Base-by-base conservation (phyloP, 192 early-diverging fungal species). In the Backusella circina region DNA sequence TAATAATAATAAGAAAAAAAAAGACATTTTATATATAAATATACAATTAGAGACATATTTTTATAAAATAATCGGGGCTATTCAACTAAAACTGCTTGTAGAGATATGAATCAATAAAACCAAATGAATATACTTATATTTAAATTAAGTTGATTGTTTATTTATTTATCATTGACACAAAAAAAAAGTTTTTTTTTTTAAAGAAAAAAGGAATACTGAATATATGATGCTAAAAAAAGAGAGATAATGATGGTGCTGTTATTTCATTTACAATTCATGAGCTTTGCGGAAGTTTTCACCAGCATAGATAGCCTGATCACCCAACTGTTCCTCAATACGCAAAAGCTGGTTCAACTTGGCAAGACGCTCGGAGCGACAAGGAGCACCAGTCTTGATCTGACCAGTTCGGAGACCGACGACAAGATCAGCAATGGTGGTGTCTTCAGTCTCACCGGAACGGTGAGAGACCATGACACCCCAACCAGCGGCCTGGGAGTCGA, bases 401-500 rank as follows among this genome's bases (percentile, higher is more conserved):
- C 93, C 93, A 67, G 92, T 91, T 72, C 94, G 92, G 74, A 99
- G 90, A 86, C 95, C 98, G 36, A 99, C 98, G 51, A 96, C 97
- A 44, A 99, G 92, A 75, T 98, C 96, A 54, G 98, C 96, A 83
- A 98, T 98, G 84, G 93, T 91, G 75, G 91, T 93, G 88, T 98
- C 97, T 87, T 99, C 98, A 75, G 97, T 98, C 87, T 99, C 96
- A 73, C 97, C 97, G 23, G 97, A 98, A 78, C 97, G 94, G 91
- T 99, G 97, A 77, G 96, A 97, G 74, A 97, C 96, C 97, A 99
- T 99, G 85, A 98, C 96, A 79, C 97, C 97, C 97, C 97, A 99
- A 72, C 97, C 97, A 75, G 91, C 95, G 57, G 81, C 75, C 76
- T 95, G 94, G 72, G 96, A 89, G 69, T 88, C 80, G 73, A 86